Conservation (phyloP, 768 basidiomycete genomes). For the Tubosaeta sp. region DNA sequence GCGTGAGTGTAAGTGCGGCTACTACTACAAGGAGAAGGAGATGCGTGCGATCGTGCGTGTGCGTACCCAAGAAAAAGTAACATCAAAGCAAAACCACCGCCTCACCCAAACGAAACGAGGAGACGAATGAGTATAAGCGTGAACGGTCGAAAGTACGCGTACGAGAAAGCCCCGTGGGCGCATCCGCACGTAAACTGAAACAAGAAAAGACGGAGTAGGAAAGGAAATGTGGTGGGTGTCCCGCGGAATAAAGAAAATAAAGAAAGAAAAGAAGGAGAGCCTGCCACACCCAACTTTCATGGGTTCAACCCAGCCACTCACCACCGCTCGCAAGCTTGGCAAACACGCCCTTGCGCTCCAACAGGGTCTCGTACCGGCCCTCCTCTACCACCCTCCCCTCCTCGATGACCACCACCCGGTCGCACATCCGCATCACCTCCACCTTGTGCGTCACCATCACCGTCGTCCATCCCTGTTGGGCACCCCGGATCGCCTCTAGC, state of each 20-base stretch:
- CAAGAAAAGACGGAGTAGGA: neutral
- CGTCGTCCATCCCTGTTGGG: constrained; percentile 72
- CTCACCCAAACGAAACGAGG: too few relatives aligned
- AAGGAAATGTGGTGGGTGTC: neutral
- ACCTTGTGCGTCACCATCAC: constrained; percentile 93
- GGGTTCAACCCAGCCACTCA: constrained; percentile 45
- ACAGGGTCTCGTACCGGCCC: constrained; percentile 68
- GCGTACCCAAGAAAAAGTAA: neutral
- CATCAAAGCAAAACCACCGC: neutral
- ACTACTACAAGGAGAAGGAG: neutral
- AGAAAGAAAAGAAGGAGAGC: neutral
- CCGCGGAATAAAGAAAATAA: neutral
- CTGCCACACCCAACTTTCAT: too few relatives aligned
- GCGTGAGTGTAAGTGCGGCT: neutral
- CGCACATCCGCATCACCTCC: constrained; percentile 87
- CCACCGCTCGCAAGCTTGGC: constrained; percentile 74
- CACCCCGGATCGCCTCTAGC: constrained; percentile 65
- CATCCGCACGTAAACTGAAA: neutral
- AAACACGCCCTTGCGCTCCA: constrained; percentile 67
- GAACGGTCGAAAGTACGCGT: neutral
- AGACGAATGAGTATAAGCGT: neutral
- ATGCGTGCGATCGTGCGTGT: neutral
- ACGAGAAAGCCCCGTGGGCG: neutral
- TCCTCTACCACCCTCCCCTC: constrained; percentile 78
- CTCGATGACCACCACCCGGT: constrained; percentile 76